These are phyloP conservation scores for Hymenoscyphus occultus DNA, from an alignment of 2,329 filamentous ascomycete species.

Conservation along the genomic window DNA sequence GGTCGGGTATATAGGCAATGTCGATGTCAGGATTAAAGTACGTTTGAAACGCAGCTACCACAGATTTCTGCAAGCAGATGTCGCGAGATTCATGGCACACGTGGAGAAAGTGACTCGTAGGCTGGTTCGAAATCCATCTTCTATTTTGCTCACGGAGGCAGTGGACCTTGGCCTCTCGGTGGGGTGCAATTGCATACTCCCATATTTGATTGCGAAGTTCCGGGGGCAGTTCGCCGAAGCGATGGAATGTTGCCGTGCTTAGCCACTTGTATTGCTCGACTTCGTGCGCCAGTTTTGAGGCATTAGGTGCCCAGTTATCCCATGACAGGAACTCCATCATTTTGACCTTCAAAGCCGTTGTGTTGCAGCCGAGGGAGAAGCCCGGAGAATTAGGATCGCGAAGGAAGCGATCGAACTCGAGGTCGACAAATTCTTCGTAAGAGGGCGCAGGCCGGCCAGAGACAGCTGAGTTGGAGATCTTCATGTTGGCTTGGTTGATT, in stretches of 20 bases:
- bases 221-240: neutral
- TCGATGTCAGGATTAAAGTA: neutral
- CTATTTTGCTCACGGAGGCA: neutral
- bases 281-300: neutral
- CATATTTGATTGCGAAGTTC: neutral
- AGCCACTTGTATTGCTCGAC: neutral
- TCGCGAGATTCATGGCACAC: neutral
- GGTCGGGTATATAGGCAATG: neutral
- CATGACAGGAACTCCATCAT: neutral
- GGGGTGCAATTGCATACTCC: neutral
- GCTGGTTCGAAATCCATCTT: neutral
- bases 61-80: neutral
- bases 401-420: neutral
- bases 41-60: neutral
- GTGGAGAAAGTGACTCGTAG: neutral
- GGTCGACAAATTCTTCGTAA: neutral
- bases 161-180: neutral
- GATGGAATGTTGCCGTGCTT: neutral
- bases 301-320: neutral
- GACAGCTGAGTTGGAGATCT: conserved; percentile 1
- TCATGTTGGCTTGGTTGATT: neutral
- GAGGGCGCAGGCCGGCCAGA: neutral
- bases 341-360: neutral
- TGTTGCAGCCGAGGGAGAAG: neutral
- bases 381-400: neutral